Evolutionary conservation across 225 moss, liverwort and hornwort genomes (phyloP).

Genomic region (Takakia lepidozioides): DNA sequence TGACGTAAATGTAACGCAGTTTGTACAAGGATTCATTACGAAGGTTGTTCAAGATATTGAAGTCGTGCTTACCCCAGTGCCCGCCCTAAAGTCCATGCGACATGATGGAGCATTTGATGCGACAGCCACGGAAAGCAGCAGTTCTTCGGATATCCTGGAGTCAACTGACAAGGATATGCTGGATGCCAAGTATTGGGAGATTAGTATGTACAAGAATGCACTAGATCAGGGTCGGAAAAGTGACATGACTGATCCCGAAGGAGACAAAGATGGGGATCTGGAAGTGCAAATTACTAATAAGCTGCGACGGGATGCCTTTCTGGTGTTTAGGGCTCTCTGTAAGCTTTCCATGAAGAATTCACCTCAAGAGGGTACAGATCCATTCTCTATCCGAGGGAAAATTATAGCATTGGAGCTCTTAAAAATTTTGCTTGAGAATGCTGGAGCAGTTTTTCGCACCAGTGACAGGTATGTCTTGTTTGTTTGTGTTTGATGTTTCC

Average conservation of each 20-base stretch:
- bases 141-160: constrained; percentile 79
- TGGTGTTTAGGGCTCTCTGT: constrained; percentile 97
- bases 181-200: constrained; percentile 99
- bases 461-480: constrained; percentile 73
- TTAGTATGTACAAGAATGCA: constrained; percentile 95
- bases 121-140: constrained; percentile 62
- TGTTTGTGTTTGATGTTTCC: no score
- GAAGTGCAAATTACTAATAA: constrained; percentile 97
- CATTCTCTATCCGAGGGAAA: constrained; percentile 94
- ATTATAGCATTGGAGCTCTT: constrained; percentile 88
- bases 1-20: constrained; percentile 85
- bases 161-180: constrained; percentile 97
- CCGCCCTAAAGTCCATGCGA: constrained; percentile 69
- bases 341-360: constrained; percentile 99
- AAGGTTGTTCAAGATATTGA: constrained; percentile 99
- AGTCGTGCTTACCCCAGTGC: constrained; percentile 86
- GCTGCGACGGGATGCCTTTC: constrained; percentile 91
- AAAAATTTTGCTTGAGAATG: constrained; percentile 96
- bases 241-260: constrained; percentile 66
- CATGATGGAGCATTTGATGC: constrained; percentile 98
- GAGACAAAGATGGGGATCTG: constrained; percentile 91
- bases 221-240: constrained; percentile 79
- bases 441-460: constrained; percentile 93
- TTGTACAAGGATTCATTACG: constrained; percentile 96
- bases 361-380: constrained; percentile 93